phyloP scores from a whole-genome alignment of 116 monocot species.

The Papilionanthe hybrid region DNA sequence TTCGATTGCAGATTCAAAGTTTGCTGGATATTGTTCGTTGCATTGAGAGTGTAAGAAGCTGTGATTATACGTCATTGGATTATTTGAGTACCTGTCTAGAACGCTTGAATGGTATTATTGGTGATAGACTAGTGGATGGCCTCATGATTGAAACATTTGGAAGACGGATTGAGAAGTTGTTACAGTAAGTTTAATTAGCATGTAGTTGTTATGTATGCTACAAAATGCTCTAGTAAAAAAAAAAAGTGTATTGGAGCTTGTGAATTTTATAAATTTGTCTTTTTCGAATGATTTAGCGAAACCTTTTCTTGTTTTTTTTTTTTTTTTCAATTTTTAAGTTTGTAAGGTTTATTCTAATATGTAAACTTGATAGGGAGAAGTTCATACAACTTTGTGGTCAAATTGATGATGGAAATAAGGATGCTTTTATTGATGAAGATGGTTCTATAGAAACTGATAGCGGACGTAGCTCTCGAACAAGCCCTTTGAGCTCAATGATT shows the following conservation, averaged over 20 bases:
- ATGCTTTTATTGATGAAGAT: slow-evolving; percentile 48
- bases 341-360: not conserved
- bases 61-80: slow-evolving; percentile 62
- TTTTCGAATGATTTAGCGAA: not conserved
- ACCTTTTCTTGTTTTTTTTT: not conserved
- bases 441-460: slow-evolving; percentile 32
- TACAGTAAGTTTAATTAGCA: slow-evolving; percentile 62
- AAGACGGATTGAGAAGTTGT: slow-evolving; percentile 65
- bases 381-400: slow-evolving; percentile 70
- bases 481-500: slow-evolving; percentile 44
- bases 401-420: slow-evolving; percentile 63
- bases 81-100: slow-evolving; percentile 63
- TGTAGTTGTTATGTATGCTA: not conserved
- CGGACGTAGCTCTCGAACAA: slow-evolving; percentile 37
- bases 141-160: slow-evolving; percentile 98
- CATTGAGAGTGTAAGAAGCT: slow-evolving; percentile 39
- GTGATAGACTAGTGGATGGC: slow-evolving; percentile 70
- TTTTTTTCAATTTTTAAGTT: not conserved
- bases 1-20: slow-evolving; percentile 59
- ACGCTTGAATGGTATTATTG: slow-evolving; percentile 66
- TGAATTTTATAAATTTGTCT: not conserved
- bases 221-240: not conserved
- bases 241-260: too few species aligned
- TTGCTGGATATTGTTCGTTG: slow-evolving; percentile 58
- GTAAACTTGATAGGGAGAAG: slow-evolving; percentile 66